Evolutionary conservation across 2,329 filamentous ascomycete species (phyloP).

Genomic region (Sporothrix sp.): DNA sequence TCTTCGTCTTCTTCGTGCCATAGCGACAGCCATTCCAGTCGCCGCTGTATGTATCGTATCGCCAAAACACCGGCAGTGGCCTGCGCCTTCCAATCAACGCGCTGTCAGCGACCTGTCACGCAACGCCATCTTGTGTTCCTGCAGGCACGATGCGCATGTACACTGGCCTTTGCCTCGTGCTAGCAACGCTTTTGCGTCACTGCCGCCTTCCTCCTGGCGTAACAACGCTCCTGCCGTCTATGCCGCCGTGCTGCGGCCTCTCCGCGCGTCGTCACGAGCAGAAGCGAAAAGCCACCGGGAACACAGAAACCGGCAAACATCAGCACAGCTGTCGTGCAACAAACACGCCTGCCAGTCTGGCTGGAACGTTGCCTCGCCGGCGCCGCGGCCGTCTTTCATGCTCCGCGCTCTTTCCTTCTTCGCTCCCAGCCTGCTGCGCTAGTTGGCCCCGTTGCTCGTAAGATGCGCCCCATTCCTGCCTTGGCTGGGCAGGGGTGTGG

Average conservation of each 20-base stretch:
- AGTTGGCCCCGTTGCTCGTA: conserved; percentile 2
- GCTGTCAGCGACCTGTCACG: too few species aligned
- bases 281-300: background rate
- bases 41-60: background rate
- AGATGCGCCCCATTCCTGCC: conserved; percentile 6
- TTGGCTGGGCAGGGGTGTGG: conserved; percentile 4
- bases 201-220: too few species aligned
- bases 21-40: background rate
- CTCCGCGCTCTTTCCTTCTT: background rate
- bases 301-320: background rate
- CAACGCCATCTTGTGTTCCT: too few species aligned
- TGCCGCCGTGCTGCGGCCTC: too few species aligned
- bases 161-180: too few species aligned
- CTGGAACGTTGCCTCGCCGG: background rate
- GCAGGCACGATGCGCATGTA: too few species aligned
- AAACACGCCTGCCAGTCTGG: background rate
- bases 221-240: too few species aligned
- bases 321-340: conserved; percentile 2
- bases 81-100: background rate
- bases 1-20: background rate
- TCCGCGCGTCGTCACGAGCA: too few species aligned
- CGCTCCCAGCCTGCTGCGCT: background rate
- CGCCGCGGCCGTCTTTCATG: too few species aligned
- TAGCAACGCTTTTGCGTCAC: too few species aligned
- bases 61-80: background rate